Evolutionary conservation across 768 basidiomycete species (phyloP), one percentile per base, ranked within the genome.

Genomic region (Mycena leptocephala): DNA sequence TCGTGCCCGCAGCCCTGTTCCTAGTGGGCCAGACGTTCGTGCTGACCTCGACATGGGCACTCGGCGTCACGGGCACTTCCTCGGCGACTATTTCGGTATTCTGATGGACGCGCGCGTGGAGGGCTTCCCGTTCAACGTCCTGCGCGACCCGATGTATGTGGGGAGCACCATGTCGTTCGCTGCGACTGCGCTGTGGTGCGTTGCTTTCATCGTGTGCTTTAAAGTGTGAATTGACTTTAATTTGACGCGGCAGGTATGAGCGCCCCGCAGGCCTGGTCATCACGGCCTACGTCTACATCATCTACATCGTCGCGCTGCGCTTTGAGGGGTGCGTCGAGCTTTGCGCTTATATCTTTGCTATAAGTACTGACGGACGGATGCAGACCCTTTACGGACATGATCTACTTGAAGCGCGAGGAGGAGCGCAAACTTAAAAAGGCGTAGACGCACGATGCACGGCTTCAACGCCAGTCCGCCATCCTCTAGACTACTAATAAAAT

Each of bases 1-100:
- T 92, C 65, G 81, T 95, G 7, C 93, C 94, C 0, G 85, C 86
- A 9, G 87, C 81, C 13, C 86, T 96, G 51, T 95, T 98, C 81
- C 81, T 85, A 51, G 53, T 91, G 14, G 98, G 98, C 32, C 96
- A 97, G 82, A 87, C 90, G n/a, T 92, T 99, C 78, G 98, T 99
- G 70, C 70, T 97, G 58, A 93, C 93, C 16, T 96, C 95, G 35
- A 98, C 97, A 6, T 98, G 93, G 91, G 93, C 95, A 0, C 86
- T 99, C 7, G 98, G 98, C 2, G 86, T 99, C 80, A 99, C 98
- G 3, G 98, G 97, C 43, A 98, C 97, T 98, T 97, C 88, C 88
- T 96, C 58, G 95, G 90, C 28, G 95, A 95, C 82, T 96, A 96
- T 82, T 96, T 96, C 78, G 95, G 95, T 5, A 95, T 96, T 74